Conservation (phyloP, 345 rosid species). For the Lepidium aucheri region DNA sequence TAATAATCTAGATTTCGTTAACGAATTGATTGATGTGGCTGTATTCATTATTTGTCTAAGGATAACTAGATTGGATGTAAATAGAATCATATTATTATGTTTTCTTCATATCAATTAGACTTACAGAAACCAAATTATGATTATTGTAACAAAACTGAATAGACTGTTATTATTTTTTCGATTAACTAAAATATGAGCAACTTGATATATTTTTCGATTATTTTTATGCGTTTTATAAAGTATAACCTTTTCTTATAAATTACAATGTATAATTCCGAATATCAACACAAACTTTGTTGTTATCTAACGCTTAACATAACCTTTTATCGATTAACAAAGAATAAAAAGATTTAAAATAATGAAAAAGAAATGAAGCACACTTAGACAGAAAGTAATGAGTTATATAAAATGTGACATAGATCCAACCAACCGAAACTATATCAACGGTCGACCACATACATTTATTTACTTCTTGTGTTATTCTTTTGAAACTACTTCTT, state of each 20-base stretch:
- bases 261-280: too few relatives aligned
- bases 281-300: neutral
- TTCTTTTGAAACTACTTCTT: constrained; percentile 2
- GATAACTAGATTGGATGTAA: neutral
- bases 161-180: too few relatives aligned
- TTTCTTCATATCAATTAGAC: neutral
- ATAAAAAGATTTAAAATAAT: neutral
- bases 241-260: too few relatives aligned
- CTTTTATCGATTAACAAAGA: neutral
- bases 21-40: neutral
- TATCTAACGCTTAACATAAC: neutral
- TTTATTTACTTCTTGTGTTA: neutral
- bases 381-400: neutral
- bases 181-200: too few relatives aligned
- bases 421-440: constrained; percentile 12
- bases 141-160: neutral
- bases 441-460: constrained; percentile 9
- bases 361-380: neutral
- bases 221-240: too few relatives aligned
- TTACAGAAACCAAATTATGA: neutral
- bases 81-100: neutral
- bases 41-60: neutral
- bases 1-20: neutral
- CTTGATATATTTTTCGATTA: too few relatives aligned
- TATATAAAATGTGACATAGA: neutral